These are phyloP conservation scores for Ceratobasidium sp. DNA, from an alignment of 1,284 basidiomycete species.

Conservation along the genomic window DNA sequence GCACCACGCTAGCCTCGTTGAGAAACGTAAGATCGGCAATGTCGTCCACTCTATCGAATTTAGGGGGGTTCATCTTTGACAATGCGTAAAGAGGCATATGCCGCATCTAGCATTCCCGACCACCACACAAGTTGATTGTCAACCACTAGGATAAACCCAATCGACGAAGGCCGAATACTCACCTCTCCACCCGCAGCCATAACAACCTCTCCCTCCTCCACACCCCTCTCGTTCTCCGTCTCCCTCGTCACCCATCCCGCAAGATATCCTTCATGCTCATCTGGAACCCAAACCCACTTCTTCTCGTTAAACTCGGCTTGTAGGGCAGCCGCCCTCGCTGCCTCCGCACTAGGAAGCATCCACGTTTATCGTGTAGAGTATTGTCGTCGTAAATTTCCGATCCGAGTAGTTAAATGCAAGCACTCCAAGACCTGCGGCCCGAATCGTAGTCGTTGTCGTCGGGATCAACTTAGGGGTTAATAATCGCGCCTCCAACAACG, in stretches of 20 bases:
- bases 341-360: slow-evolving; percentile 64
- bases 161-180: slow-evolving; percentile 48
- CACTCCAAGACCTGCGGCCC: background rate
- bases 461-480: slow-evolving; percentile 33
- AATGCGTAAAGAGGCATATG: slow-evolving; percentile 79
- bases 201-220: slow-evolving; percentile 79
- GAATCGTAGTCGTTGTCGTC: slow-evolving; percentile 21
- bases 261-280: slow-evolving; percentile 88
- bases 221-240: slow-evolving; percentile 57
- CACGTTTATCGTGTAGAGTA: background rate
- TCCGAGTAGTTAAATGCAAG: background rate
- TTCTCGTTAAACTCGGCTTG: slow-evolving; percentile 97
- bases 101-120: slow-evolving; percentile 69
- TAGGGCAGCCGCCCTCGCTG: slow-evolving; percentile 81
- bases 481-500: slow-evolving; percentile 34
- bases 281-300: slow-evolving; percentile 97
- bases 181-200: slow-evolving; percentile 84
- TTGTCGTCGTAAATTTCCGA: background rate
- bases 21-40: slow-evolving; percentile 98
- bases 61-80: slow-evolving; percentile 98
- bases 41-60: slow-evolving; percentile 97
- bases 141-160: slow-evolving; percentile 14
- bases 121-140: slow-evolving; percentile 7
- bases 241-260: slow-evolving; percentile 91
- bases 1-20: slow-evolving; percentile 98